phyloP scores from a whole-genome alignment of 176 grass and related monocot genomes.

The Eragrostis nindensis region DNA sequence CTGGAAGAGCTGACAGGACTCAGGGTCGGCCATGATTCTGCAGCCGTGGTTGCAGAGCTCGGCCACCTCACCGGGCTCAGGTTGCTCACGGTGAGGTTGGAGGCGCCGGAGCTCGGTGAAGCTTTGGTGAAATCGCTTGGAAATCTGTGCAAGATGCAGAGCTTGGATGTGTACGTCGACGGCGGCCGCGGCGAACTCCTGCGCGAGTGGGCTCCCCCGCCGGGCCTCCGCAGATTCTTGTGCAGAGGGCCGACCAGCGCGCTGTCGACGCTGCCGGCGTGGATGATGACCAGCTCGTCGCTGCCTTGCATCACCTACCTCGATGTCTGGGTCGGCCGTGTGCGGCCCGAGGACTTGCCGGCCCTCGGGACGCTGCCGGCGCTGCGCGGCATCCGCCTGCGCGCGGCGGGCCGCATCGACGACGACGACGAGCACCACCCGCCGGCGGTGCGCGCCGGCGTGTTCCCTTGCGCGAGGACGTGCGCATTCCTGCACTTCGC shows the following conservation, averaged over 20 bases:
- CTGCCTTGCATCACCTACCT: neutral
- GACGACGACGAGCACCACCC: too few relatives aligned
- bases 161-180: neutral
- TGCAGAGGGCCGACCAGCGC: neutral
- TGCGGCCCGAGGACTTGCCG: neutral
- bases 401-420: neutral
- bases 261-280: neutral
- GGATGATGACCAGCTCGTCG: neutral
- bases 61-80: neutral
- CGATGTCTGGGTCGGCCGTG: neutral
- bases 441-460: neutral
- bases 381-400: neutral
- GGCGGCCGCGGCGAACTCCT: neutral
- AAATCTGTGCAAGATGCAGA: neutral
- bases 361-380: neutral
- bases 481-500: neutral
- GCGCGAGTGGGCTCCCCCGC: neutral
- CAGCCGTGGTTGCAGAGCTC: neutral
- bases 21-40: neutral
- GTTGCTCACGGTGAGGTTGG: neutral
- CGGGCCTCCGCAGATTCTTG: neutral
- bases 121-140: neutral
- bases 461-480: neutral
- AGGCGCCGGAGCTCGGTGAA: neutral
- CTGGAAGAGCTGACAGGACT: neutral